Conservation (phyloP, 257 asterid species). For the Eustoma russellianum region DNA sequence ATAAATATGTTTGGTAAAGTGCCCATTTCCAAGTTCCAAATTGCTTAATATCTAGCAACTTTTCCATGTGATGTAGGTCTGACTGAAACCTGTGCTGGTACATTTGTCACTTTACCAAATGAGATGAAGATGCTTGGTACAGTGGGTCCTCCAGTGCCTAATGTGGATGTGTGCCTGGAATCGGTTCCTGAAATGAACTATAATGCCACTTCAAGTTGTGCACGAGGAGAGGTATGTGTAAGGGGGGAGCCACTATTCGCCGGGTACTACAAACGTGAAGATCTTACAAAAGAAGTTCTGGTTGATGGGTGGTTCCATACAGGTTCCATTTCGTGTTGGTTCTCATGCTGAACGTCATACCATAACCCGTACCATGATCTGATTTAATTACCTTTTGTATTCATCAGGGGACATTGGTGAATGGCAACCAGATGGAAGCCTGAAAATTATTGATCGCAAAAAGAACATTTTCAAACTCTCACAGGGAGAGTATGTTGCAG, state of each 20-base stretch:
- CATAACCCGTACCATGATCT: not conserved
- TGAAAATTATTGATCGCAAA: conserved; percentile 90
- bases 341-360: no score
- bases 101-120: conserved; percentile 77
- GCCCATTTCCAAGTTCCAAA: not conserved
- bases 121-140: conserved; percentile 75
- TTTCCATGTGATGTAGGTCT: conserved; percentile 43
- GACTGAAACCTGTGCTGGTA: conserved; percentile 96
- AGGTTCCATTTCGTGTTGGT: conserved; percentile 32
- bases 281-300: conserved; percentile 82
- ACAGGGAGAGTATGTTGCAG: conserved; percentile 99
- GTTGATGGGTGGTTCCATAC: conserved; percentile 97
- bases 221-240: conserved; percentile 91
- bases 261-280: conserved; percentile 88
- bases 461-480: conserved; percentile 95
- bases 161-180: conserved; percentile 85
- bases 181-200: conserved; percentile 98
- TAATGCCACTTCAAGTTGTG: conserved; percentile 69
- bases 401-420: conserved; percentile 84
- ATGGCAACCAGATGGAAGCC: conserved; percentile 86
- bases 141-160: conserved; percentile 96
- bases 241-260: conserved; percentile 75
- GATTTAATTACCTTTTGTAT: conserved; percentile 3
- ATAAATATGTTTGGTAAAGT: conserved; percentile 79
- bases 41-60: not conserved